These are phyloP conservation scores for Linnemannia hyalina DNA, from an alignment of 192 early-diverging fungal genomes.

Conservation along the genomic window DNA sequence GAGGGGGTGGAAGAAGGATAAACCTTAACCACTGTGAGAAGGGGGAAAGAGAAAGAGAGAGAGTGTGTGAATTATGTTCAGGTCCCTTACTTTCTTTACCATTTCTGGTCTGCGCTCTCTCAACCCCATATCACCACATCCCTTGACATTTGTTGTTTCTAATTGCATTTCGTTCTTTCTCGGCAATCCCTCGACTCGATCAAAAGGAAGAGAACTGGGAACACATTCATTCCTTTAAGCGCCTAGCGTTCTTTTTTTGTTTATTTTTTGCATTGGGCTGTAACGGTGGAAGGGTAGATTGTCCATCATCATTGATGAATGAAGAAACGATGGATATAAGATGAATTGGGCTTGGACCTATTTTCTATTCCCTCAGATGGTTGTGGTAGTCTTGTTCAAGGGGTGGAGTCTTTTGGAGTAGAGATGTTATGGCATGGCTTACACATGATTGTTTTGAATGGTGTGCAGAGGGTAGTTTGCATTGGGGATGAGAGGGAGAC, in stretches of 20 bases:
- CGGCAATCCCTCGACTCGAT: neutral
- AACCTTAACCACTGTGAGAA: neutral
- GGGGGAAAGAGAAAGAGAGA: neutral
- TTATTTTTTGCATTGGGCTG: neutral
- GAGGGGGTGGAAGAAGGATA: neutral
- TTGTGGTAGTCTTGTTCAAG: neutral
- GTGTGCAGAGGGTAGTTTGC: neutral
- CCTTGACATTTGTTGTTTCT: too few relatives aligned
- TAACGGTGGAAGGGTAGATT: neutral
- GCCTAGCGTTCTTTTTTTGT: neutral
- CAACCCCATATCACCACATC: neutral
- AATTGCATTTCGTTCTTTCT: neutral
- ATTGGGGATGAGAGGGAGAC: neutral
- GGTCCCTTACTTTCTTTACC: neutral
- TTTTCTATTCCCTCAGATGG: neutral
- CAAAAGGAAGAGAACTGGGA: neutral
- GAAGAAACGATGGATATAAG: neutral
- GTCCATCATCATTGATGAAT: neutral
- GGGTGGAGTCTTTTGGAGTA: neutral
- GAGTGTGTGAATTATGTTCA: neutral
- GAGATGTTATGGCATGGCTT: neutral
- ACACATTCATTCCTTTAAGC: neutral
- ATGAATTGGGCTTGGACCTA: neutral
- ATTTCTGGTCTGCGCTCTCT: neutral
- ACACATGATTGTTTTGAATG: neutral